These are phyloP conservation scores for Fusarium piperis DNA, from an alignment of 2,329 filamentous ascomycete species.

Conservation along the genomic window DNA sequence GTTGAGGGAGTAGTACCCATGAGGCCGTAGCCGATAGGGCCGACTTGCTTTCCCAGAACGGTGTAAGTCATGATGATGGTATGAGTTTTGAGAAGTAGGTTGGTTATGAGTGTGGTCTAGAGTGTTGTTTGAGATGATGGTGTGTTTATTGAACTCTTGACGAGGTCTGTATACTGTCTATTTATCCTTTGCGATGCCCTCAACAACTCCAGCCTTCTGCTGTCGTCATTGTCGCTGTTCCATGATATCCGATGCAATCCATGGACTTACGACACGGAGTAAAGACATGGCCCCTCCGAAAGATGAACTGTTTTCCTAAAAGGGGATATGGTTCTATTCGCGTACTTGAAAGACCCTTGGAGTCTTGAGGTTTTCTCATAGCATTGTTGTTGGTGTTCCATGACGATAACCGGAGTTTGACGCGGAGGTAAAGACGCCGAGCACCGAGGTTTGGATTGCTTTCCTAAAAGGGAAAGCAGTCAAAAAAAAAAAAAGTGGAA, in stretches of 20 bases:
- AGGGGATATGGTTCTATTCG: neutral
- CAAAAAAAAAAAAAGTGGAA: neutral
- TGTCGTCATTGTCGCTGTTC: neutral
- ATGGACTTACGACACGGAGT: neutral
- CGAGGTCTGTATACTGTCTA: neutral
- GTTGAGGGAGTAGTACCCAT: constrained; percentile 29
- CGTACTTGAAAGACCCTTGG: neutral
- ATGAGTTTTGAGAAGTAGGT: neutral
- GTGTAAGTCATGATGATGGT: constrained; percentile 34
- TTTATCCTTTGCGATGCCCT: constrained; percentile 8
- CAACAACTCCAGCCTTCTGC: neutral
- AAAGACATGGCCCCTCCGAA: neutral
- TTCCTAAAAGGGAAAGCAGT: constrained; percentile 33
- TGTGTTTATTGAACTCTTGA: neutral
- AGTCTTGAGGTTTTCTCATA: neutral
- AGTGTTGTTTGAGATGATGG: neutral
- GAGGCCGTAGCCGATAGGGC: constrained; percentile 40
- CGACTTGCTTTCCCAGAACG: constrained; percentile 35
- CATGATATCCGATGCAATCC: neutral
- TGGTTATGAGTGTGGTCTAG: neutral
- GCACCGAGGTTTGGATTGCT: constrained; percentile 6
- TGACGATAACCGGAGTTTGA: neutral
- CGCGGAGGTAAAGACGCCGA: constrained; percentile 8
- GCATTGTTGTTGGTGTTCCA: neutral
- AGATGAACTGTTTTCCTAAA: neutral